A percentile compares a stretch with the other conserved stretches of the same genome.
These are phyloP conservation scores for Pholiota conissans DNA, from an alignment of 768 basidiomycete genomes.

Conservation along the genomic window DNA sequence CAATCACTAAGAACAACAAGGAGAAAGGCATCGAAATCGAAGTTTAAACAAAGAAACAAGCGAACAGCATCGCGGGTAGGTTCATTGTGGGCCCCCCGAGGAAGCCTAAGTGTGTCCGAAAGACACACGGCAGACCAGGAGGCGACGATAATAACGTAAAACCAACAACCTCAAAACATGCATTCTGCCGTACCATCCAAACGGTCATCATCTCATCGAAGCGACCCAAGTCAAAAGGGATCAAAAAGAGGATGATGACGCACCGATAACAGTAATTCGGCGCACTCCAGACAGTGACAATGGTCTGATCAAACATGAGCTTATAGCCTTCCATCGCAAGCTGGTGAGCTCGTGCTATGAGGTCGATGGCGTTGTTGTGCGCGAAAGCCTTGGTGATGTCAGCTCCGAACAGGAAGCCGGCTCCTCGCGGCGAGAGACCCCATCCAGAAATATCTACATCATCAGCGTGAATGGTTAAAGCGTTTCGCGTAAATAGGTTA, in stretches of 20 bases:
- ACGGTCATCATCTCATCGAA: too few species aligned
- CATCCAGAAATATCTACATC: slow-evolving; percentile 90
- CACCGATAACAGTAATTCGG: slow-evolving; percentile 98
- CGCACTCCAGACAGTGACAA: slow-evolving; percentile 98
- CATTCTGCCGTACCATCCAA: too few species aligned
- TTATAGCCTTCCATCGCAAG: slow-evolving; percentile 98
- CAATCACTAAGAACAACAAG: too few species aligned
- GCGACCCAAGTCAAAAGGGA: not conserved
- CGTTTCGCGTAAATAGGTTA: too few species aligned
- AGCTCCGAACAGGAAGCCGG: slow-evolving; percentile 92
- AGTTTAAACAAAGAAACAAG: too few species aligned
- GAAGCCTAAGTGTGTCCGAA: too few species aligned
- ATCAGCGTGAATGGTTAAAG: slow-evolving; percentile 21
- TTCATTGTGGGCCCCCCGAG: too few species aligned
- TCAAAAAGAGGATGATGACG: slow-evolving; percentile 27
- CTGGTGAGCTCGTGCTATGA: slow-evolving; percentile 97
- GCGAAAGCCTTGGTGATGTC: slow-evolving; percentile 90
- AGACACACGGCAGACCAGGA: too few species aligned
- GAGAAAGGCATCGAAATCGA: too few species aligned
- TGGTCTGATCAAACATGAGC: slow-evolving; percentile 92
- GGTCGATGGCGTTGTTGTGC: slow-evolving; percentile 88
- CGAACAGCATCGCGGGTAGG: too few species aligned
- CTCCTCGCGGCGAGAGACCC: slow-evolving; percentile 97
- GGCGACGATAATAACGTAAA: too few species aligned
- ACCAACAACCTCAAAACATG: too few species aligned